A percentile compares a stretch with the other conserved stretches of the same genome.
Evolutionary conservation across 2,329 filamentous ascomycete species (phyloP).

Genomic region (Fusarium bulbicola): DNA sequence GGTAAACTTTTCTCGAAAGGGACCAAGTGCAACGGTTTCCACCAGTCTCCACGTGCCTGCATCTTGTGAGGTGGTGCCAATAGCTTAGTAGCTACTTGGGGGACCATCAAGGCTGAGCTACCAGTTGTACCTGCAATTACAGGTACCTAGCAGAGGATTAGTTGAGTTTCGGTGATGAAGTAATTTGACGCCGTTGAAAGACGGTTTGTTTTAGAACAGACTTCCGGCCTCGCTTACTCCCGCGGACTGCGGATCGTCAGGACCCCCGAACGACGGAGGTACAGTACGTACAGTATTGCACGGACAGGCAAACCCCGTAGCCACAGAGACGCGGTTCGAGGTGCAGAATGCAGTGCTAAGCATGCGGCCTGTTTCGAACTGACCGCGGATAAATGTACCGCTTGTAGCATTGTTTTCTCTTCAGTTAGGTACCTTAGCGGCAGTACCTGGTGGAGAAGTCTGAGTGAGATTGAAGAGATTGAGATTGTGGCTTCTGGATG

Average conservation of each 20-base stretch:
- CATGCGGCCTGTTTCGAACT: conserved; percentile 20
- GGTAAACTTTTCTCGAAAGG: conserved; percentile 33
- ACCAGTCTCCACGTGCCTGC: conserved; percentile 37
- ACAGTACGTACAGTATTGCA: background rate
- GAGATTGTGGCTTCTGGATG: conserved; percentile 9
- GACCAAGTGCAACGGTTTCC: conserved; percentile 37
- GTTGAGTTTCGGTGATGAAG: background rate
- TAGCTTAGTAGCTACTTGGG: background rate
- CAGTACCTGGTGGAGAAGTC: conserved; percentile 18
- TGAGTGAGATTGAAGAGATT: conserved; percentile 19
- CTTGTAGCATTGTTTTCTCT: background rate
- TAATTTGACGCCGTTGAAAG: conserved; percentile 14
- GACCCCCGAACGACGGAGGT: background rate
- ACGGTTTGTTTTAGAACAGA: conserved; percentile 6
- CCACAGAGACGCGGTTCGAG: background rate
- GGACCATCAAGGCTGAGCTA: conserved; percentile 13
- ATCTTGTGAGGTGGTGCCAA: conserved; percentile 24
- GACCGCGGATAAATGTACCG: conserved; percentile 11
- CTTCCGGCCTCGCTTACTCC: conserved; percentile 20
- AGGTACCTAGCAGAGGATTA: background rate
- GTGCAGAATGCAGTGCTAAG: conserved; percentile 18
- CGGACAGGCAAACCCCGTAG: background rate
- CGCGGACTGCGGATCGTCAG: conserved; percentile 12
- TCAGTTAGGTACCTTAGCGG: background rate
- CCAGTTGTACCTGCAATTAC: background rate